Evolutionary conservation across 495 filamentous ascomycete genomes (phyloP).

Genomic region (Hypomontagnella submonticulosa): DNA sequence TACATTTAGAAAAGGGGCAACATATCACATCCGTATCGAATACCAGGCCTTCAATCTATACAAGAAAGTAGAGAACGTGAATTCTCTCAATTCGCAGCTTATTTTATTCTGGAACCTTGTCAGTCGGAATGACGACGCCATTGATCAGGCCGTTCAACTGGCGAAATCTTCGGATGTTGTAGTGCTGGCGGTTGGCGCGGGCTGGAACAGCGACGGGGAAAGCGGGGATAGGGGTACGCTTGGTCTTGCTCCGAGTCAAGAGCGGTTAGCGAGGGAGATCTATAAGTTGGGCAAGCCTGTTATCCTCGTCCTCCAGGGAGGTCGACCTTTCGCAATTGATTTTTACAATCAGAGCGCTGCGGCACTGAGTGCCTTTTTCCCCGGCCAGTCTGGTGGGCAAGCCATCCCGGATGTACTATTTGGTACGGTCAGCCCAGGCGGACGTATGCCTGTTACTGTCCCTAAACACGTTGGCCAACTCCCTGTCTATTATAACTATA

Average conservation of each 20-base stretch:
- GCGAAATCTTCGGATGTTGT: constrained; percentile 53
- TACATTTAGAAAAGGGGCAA: constrained; percentile 48
- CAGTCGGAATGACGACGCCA: constrained; percentile 46
- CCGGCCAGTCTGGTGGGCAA: constrained; percentile 60
- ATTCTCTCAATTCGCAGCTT: constrained; percentile 57
- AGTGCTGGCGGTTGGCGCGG: constrained; percentile 55
- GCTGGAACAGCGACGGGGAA: constrained; percentile 60
- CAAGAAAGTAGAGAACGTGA: constrained; percentile 53
- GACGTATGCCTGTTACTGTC: constrained; percentile 53
- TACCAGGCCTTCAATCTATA: constrained; percentile 59
- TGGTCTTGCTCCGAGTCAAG: constrained; percentile 49
- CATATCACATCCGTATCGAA: constrained; percentile 55
- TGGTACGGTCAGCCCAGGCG: constrained; percentile 57
- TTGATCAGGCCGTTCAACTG: constrained; percentile 49
- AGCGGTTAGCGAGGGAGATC: constrained; percentile 49
- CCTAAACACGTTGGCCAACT: constrained; percentile 51
- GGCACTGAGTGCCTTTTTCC: constrained; percentile 54
- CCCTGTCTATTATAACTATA: constrained; percentile 57
- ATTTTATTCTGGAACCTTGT: constrained; percentile 61
- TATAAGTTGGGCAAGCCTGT: constrained; percentile 55
- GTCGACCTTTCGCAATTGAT: constrained; percentile 56
- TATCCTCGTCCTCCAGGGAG: constrained; percentile 56
- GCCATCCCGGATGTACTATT: constrained; percentile 60
- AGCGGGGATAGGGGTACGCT: constrained; percentile 56
- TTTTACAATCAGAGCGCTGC: constrained; percentile 52